Conservation (phyloP, 306 rosid species). For the Clitoria ternatea region DNA sequence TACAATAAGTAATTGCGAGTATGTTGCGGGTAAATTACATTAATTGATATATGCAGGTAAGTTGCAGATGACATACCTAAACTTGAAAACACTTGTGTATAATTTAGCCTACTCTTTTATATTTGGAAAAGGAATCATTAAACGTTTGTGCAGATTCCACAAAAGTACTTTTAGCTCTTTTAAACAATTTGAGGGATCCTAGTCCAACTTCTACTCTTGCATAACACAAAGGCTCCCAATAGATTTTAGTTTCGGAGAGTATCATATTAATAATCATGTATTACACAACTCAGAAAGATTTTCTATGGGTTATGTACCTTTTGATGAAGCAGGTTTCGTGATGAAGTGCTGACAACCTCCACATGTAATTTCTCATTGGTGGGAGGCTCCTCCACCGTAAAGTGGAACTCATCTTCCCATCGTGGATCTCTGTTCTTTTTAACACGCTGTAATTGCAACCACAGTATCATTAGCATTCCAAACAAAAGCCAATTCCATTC, state of each 20-base stretch:
- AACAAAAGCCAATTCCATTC: conserved; percentile 11
- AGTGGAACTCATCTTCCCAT: conserved; percentile 84
- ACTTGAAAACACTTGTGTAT: neutral
- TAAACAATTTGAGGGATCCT: conserved; percentile 10
- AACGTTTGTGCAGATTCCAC: conserved; percentile 2
- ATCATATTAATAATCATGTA: neutral
- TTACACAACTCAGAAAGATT: neutral
- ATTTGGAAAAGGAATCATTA: conserved; percentile 5
- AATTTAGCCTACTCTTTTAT: neutral
- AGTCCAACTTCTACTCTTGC: conserved; percentile 3
- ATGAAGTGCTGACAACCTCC: conserved; percentile 77
- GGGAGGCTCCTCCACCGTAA: conserved; percentile 74
- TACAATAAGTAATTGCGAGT: neutral
- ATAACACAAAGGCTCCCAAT: neutral
- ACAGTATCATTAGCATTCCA: neutral
- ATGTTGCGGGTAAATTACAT: neutral
- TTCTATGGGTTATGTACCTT: conserved; percentile 50
- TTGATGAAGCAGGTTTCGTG: conserved; percentile 68
- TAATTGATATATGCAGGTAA: neutral
- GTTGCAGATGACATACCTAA: neutral
- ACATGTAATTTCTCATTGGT: conserved; percentile 64
- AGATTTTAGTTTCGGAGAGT: neutral
- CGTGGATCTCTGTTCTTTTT: conserved; percentile 94
- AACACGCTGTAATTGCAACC: conserved; percentile 47
- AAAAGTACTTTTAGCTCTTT: neutral